Evolutionary conservation across 1,139 yeast species (phyloP), one percentile per base, ranked within the genome.

Genomic region (Taphrina sp.): DNA sequence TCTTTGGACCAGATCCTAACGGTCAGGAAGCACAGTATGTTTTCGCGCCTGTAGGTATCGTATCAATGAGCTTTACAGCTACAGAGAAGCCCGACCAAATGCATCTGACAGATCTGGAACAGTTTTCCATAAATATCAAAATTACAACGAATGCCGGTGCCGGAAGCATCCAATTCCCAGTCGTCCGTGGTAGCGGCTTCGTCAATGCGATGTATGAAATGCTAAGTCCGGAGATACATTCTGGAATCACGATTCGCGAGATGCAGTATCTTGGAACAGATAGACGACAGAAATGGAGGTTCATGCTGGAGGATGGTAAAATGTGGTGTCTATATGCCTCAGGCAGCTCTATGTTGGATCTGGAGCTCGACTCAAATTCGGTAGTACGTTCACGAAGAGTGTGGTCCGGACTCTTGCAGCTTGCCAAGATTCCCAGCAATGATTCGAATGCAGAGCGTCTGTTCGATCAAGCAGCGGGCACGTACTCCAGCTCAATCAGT

Each of bases 111-210:
- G 73, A 79, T 8, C 73, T 78, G 72, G 76, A 75, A 43, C 75
- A 77, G 26, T 75, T 83, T 72, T 82, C 90, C 3, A 82, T 76
- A 17, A 68, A 71, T 29, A 80, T 77, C 10, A 72, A 74, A 2
- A 65, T 85, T 52, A 67, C 78, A 26, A 61, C 67, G 1, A 10
- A 14, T 12, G 19, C 22, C 12, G 19, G 24, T 26, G 14, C 3
- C 2, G 38, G 60, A 8, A 67, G 68, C 3, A 58, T 66, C 14
- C 23, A 45, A 14, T 47, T 71, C 38, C 81, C 82, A 3, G 59
- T 78, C 45, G 79, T 77, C 20, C 84, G 81, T 66, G 95, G 95
- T 60, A 83, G 84, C 86, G 95, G 95, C 12, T 77, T 83, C 62
- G 78, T 80, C 10, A 79, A 87, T 41, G 85, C 80, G 29, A 71